These are phyloP conservation scores for Graphiopsis chlorocephala DNA, from an alignment of 2,329 filamentous ascomycete species.

Conservation along the genomic window DNA sequence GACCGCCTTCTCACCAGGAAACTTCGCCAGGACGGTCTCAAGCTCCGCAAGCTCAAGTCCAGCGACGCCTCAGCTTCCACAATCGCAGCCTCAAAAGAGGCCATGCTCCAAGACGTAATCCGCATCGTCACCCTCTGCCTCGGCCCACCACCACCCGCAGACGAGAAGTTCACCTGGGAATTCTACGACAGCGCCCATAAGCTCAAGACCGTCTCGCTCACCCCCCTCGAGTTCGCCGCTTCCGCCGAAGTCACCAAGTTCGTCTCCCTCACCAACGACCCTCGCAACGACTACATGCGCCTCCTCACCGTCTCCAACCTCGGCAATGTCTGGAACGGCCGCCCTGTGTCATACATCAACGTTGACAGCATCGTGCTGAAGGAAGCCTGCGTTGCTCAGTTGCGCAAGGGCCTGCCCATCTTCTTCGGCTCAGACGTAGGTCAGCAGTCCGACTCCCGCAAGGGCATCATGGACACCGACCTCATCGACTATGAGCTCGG, in stretches of 20 bases:
- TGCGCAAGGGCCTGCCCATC: slow-evolving; percentile 72
- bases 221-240: slow-evolving; percentile 68
- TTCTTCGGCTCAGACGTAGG: slow-evolving; percentile 91
- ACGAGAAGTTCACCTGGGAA: slow-evolving; percentile 73
- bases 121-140: slow-evolving; percentile 78
- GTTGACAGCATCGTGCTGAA: slow-evolving; percentile 74
- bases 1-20: slow-evolving; percentile 77
- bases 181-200: slow-evolving; percentile 69
- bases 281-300: slow-evolving; percentile 69
- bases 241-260: slow-evolving; percentile 66
- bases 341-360: slow-evolving; percentile 77
- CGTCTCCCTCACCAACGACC: slow-evolving; percentile 83
- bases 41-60: slow-evolving; percentile 59
- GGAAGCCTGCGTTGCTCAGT: slow-evolving; percentile 69
- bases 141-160: slow-evolving; percentile 70
- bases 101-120: slow-evolving; percentile 78
- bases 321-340: slow-evolving; percentile 76
- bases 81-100: slow-evolving; percentile 59
- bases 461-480: slow-evolving; percentile 76
- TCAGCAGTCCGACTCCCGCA: slow-evolving; percentile 66
- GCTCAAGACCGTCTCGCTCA: slow-evolving; percentile 60
- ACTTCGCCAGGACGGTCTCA: slow-evolving; percentile 79
- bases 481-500: slow-evolving; percentile 78
- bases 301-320: slow-evolving; percentile 74
- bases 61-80: slow-evolving; percentile 35